Evolutionary conservation across 2,329 filamentous ascomycete species (phyloP).

Genomic region (Teratosphaeria destructans): DNA sequence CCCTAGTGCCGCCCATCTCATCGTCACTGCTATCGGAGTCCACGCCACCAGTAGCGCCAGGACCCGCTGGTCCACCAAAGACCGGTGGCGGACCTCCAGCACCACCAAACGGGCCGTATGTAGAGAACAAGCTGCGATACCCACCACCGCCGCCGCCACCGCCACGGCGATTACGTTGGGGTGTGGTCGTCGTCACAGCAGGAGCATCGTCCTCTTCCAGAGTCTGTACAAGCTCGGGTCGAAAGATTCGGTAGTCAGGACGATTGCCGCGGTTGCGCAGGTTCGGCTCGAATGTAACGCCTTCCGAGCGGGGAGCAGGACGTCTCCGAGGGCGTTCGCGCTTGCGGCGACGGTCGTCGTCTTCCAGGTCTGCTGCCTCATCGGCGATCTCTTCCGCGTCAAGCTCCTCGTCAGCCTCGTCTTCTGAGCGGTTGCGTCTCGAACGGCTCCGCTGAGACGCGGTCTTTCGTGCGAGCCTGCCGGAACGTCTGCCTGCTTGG

Average conservation of each 20-base stretch:
- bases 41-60: slow-evolving; percentile 62
- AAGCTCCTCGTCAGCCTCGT: slow-evolving; percentile 35
- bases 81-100: slow-evolving; percentile 63
- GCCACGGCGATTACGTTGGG: slow-evolving; percentile 53
- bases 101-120: slow-evolving; percentile 86
- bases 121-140: slow-evolving; percentile 76
- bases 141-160: slow-evolving; percentile 49
- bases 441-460: slow-evolving; percentile 36
- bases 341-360: slow-evolving; percentile 36
- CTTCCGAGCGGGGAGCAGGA: slow-evolving; percentile 12
- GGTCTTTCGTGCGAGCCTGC: slow-evolving; percentile 39
- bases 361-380: slow-evolving; percentile 48
- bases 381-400: slow-evolving; percentile 41
- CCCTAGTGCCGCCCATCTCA: slow-evolving; percentile 51
- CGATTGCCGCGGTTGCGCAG: slow-evolving; percentile 54
- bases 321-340: slow-evolving; percentile 31
- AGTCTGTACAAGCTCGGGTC: slow-evolving; percentile 58
- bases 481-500: slow-evolving; percentile 38
- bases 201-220: slow-evolving; percentile 65
- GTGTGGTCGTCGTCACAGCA: slow-evolving; percentile 51
- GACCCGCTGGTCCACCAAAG: slow-evolving; percentile 63
- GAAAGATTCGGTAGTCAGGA: slow-evolving; percentile 79
- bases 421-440: slow-evolving; percentile 35
- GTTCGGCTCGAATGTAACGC: slow-evolving; percentile 35
- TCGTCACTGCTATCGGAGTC: slow-evolving; percentile 98